These are phyloP conservation scores for Trichoderma sp. DNA, from an alignment of 2,329 filamentous ascomycete genomes.

Conservation along the genomic window DNA sequence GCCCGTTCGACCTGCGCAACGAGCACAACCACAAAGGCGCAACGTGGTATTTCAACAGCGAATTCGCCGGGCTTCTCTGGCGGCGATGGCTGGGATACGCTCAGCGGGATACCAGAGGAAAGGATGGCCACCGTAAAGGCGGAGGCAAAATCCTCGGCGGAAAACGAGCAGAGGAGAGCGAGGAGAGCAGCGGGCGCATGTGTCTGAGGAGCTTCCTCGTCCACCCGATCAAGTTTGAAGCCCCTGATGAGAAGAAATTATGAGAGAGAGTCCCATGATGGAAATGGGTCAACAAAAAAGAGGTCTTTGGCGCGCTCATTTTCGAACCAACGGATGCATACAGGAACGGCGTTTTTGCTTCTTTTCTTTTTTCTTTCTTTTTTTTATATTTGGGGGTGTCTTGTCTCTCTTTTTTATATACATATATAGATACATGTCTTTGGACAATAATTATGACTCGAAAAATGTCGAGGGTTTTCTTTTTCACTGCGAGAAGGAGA, in stretches of 20 bases:
- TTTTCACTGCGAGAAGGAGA: neutral
- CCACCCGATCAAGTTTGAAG: conserved; percentile 75
- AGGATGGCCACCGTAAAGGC: conserved; percentile 48
- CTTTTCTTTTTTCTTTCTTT: neutral
- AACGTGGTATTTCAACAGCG: conserved; percentile 82
- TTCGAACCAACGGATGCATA: conserved; percentile 1
- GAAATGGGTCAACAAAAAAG: neutral
- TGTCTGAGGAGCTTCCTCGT: conserved; percentile 78
- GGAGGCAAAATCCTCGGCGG: conserved; percentile 53
- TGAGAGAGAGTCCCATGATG: neutral
- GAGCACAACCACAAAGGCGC: conserved; percentile 83
- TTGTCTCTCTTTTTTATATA: neutral
- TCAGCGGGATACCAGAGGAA: conserved; percentile 52
- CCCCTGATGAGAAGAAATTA: conserved; percentile 44
- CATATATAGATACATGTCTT: neutral
- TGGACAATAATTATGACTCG: neutral
- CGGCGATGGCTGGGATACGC: conserved; percentile 71
- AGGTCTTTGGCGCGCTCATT: neutral
- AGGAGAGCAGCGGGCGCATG: conserved; percentile 61
- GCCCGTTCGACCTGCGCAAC: conserved; percentile 66
- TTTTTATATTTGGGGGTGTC: neutral
- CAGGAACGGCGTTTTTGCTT: conserved; percentile 11
- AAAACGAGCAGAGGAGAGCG: conserved; percentile 49
- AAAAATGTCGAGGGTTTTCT: neutral
- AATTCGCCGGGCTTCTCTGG: conserved; percentile 77